These are phyloP conservation scores for Rhizopus microsporus DNA, from an alignment of 371 early-diverging fungal genomes.

Conservation along the genomic window DNA sequence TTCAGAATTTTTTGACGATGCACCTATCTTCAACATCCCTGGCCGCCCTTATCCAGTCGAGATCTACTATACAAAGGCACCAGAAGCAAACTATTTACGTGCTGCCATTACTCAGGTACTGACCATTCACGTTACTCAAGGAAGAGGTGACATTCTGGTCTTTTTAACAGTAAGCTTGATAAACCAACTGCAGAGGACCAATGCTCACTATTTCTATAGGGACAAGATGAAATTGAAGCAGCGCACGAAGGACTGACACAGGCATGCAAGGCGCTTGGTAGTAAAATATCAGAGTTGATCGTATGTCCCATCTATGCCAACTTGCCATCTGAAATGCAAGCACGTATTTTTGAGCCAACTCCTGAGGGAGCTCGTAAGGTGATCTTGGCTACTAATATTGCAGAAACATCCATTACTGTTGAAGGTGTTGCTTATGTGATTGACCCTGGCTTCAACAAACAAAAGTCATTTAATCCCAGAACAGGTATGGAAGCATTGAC, in stretches of 20 bases:
- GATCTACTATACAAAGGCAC: conserved; percentile 93
- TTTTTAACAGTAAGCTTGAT: conserved; percentile 82
- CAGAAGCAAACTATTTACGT: conserved; percentile 96
- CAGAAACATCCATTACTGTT: conserved; percentile 99
- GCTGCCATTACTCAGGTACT: conserved; percentile 95
- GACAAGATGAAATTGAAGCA: conserved; percentile 98
- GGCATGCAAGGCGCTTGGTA: conserved; percentile 83
- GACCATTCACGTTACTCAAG: conserved; percentile 93
- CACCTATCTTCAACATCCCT: conserved; percentile 94
- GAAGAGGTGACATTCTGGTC: conserved; percentile 93
- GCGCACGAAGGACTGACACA: conserved; percentile 83
- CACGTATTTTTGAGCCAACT: conserved; percentile 96
- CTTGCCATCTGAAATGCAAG: conserved; percentile 91
- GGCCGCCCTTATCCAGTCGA: conserved; percentile 95
- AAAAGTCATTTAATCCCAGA: conserved; percentile 91
- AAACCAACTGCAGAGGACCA: not conserved
- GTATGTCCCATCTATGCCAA: conserved; percentile 96
- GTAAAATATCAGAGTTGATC: conserved; percentile 88
- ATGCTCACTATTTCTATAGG: conserved; percentile 36
- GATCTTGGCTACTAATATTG: conserved; percentile 99
- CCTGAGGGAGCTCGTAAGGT: conserved; percentile 94
- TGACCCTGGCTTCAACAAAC: conserved; percentile 95
- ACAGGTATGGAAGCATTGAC: conserved; percentile 96
- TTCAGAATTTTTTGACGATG: conserved; percentile 92
- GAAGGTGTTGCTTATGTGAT: conserved; percentile 86